A percentile compares a stretch with the other conserved stretches of the same genome.
Conservation (phyloP, 23 red algal species). For the Chondrus crispus region DNA sequence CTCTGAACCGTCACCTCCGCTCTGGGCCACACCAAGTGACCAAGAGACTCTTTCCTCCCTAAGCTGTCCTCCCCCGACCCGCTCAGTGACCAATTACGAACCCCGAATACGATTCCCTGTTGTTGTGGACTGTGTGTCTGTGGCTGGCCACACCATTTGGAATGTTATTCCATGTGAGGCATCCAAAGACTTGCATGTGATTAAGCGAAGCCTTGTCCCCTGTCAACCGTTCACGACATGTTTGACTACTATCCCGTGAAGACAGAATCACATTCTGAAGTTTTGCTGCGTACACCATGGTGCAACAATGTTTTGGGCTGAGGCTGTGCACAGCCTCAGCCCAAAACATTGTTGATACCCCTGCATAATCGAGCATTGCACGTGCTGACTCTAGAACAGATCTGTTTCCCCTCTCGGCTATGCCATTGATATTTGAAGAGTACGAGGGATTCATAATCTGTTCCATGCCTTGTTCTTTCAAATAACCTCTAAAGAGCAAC, state of each 20-base stretch:
- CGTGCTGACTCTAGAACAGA: neutral
- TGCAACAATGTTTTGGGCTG: neutral
- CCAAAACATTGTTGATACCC: neutral
- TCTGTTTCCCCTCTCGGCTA: neutral
- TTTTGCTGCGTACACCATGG: neutral
- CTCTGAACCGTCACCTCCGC: too few relatives aligned
- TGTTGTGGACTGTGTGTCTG: too few relatives aligned
- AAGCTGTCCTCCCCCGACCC: too few relatives aligned
- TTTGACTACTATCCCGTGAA: neutral
- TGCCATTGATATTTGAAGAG: neutral
- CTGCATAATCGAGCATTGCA: neutral
- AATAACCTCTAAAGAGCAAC: too few relatives aligned
- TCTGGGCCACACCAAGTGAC: too few relatives aligned
- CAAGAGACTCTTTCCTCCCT: too few relatives aligned
- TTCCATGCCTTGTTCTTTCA: neutral
- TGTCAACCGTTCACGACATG: neutral
- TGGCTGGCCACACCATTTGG: too few relatives aligned
- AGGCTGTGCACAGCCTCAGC: neutral
- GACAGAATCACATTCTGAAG: neutral
- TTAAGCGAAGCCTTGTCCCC: neutral
- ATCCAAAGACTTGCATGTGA: neutral
- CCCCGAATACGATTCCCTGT: too few relatives aligned
- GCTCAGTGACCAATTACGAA: too few relatives aligned
- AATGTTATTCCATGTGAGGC: neutral
- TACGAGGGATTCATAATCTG: neutral